Evolutionary conservation across 805 yeast genomes (phyloP).

Genomic region (Maudiozyma turicensis): DNA sequence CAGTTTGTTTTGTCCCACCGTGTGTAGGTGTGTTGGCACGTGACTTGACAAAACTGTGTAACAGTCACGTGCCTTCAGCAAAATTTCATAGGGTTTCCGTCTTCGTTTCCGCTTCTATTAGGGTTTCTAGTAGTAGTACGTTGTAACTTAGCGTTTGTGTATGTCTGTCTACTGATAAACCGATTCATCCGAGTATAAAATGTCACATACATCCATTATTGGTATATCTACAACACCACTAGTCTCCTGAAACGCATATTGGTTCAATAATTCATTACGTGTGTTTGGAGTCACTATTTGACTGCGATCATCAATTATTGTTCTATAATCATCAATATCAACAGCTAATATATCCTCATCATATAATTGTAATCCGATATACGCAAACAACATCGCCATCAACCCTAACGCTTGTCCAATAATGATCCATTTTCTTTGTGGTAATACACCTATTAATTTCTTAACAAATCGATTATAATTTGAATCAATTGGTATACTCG

Average conservation of each 20-base stretch:
- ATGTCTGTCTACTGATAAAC: too few relatives aligned
- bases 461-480: conserved; percentile 3
- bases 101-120: too few relatives aligned
- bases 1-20: too few relatives aligned
- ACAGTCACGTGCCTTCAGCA: too few relatives aligned
- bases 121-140: too few relatives aligned
- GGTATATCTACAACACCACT: conserved; percentile 88
- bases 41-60: too few relatives aligned
- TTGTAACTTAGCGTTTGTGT: too few relatives aligned
- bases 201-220: conserved; percentile 54
- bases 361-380: conserved; percentile 60
- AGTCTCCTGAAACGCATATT: conserved; percentile 35
- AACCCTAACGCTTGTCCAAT: conserved; percentile 65
- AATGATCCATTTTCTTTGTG: conserved; percentile 87
- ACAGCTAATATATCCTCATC: conserved; percentile 68
- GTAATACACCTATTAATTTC: conserved; percentile 40
- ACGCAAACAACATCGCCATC: conserved; percentile 61
- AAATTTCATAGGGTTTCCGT: too few relatives aligned
- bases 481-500: background rate
- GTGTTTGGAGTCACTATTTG: conserved; percentile 16
- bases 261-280: background rate
- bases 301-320: conserved; percentile 61
- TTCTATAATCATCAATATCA: conserved; percentile 46
- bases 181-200: conserved; percentile 40
- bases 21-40: too few relatives aligned